Evolutionary conservation across 345 rosid species (phyloP), one percentile per base, ranked within the genome.

Genomic region (Eutrema japonicum): DNA sequence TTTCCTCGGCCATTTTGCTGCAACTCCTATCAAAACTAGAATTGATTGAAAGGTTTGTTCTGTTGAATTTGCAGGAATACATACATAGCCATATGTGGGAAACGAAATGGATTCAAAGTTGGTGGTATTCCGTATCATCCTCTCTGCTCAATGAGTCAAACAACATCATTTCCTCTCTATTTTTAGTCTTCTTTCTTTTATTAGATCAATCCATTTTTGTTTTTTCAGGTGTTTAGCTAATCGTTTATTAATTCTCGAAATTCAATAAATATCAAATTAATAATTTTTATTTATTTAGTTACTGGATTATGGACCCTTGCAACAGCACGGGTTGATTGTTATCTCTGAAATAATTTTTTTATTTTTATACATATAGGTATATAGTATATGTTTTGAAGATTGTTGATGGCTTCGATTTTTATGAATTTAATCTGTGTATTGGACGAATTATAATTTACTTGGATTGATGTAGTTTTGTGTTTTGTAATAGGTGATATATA

Each of bases 61-160:
- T 68, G 36, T 53, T 36, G 27, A 69, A 60, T 67, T 42, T 76
- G 65, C 58, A 69, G 59, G 30, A 62, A 53, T 43, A 14, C 55
- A 61, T 68, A 75, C 63, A 51, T 43, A 75, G 7, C n/a, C 42
- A 60, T 68, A 53, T 70, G 52, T 33, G 57, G 5, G 22, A 38
- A 76, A 62, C 50, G 5, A 38, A 60, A 32, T 43, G 63, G 69
- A 76, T 53, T 69, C 13, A 63, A 76, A 46, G 75, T 76, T 76
- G 75, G 75, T 76, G 79, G 75, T 55, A 7, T 63, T 63, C 74
- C 81, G 77, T 56, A 72, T 61, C 74, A 41, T 80, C 73, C 73
- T 54, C 71, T 76, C n/a, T 62, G 37, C 61, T 76, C 65, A 56
- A 75, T 14, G 48, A 78, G 69, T 70, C 69, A 72, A 72, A 33